These are phyloP conservation scores for Chlamydomonas schloesseri DNA, from an alignment of 139 green algal species.

Conservation along the genomic window DNA sequence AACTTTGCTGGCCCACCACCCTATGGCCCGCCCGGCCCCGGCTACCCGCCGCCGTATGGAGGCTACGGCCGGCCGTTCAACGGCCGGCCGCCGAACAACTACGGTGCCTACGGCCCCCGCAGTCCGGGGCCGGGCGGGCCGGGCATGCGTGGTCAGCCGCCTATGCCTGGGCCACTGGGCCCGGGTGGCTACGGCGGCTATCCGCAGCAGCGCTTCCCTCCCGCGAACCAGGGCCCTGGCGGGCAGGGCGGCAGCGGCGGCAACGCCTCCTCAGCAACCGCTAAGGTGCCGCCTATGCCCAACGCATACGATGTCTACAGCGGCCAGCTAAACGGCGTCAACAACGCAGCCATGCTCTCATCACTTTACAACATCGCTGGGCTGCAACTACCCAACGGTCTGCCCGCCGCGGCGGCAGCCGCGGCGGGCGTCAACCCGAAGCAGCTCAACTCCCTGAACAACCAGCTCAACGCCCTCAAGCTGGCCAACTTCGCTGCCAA, in stretches of 20 bases:
- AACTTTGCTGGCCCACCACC: constrained; percentile 15
- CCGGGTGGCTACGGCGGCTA: constrained; percentile 3
- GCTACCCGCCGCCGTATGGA: constrained; percentile 27
- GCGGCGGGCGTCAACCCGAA: constrained; percentile 33
- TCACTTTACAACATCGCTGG: constrained; percentile 38
- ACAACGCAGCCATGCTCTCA: constrained; percentile 33
- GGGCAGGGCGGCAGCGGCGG: not conserved
- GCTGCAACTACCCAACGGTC: constrained; percentile 44
- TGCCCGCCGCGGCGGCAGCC: constrained; percentile 14
- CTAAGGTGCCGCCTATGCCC: constrained; percentile 18
- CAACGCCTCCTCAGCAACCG: not conserved
- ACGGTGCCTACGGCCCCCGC: constrained; percentile 15
- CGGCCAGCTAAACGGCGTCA: constrained; percentile 34
- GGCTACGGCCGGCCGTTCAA: constrained; percentile 18
- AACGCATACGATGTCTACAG: constrained; percentile 29
- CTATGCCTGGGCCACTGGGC: not conserved
- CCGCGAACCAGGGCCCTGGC: not conserved
- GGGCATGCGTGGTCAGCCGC: constrained; percentile 8
- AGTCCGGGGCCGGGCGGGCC: constrained; percentile 8
- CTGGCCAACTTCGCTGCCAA: constrained; percentile 44
- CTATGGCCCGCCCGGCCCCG: constrained; percentile 28
- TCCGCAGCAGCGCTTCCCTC: constrained; percentile 16
- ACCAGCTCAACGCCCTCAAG: constrained; percentile 53
- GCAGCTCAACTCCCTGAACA: constrained; percentile 46
- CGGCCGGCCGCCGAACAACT: constrained; percentile 26